These are phyloP conservation scores for Blastocystis sp. DNA, from an alignment of 352 stramenopile genomes.

Conservation along the genomic window DNA sequence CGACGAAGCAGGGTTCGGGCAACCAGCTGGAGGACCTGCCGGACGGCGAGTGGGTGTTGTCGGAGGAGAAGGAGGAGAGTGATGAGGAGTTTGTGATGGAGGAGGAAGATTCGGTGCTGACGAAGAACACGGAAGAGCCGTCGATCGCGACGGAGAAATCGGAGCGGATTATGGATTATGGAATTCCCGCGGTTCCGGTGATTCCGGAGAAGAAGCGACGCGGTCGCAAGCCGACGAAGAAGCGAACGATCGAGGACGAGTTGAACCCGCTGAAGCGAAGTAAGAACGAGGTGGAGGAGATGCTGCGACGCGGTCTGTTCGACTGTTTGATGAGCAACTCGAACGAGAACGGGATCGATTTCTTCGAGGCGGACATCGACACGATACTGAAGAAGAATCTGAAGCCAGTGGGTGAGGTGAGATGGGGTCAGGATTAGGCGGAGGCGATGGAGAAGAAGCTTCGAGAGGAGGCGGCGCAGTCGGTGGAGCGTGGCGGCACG, in stretches of 20 bases:
- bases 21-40: slow-evolving; percentile 28
- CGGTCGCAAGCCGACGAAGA: slow-evolving; percentile 63
- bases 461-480: slow-evolving; percentile 72
- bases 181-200: slow-evolving; percentile 7
- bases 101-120: slow-evolving; percentile 34
- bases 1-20: neutral
- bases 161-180: slow-evolving; percentile 2
- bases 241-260: slow-evolving; percentile 55
- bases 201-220: slow-evolving; percentile 39
- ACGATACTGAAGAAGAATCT: slow-evolving; percentile 74
- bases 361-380: slow-evolving; percentile 93
- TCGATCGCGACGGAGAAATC: slow-evolving; percentile 73
- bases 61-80: neutral
- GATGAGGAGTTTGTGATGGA: slow-evolving; percentile 34
- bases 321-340: slow-evolving; percentile 93
- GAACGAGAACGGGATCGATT: slow-evolving; percentile 87
- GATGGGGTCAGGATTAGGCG: slow-evolving; percentile 51
- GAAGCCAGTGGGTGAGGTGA: neutral
- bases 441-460: slow-evolving; percentile 72
- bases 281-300: slow-evolving; percentile 89
- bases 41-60: neutral
- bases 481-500: slow-evolving; percentile 71
- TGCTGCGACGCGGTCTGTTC: slow-evolving; percentile 95
- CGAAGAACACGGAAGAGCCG: slow-evolving; percentile 75
- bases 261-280: slow-evolving; percentile 50